Evolutionary conservation across 768 basidiomycete genomes (phyloP), one percentile per base, ranked within the genome.

Genomic region (Sistotremastrum niveocremeum): DNA sequence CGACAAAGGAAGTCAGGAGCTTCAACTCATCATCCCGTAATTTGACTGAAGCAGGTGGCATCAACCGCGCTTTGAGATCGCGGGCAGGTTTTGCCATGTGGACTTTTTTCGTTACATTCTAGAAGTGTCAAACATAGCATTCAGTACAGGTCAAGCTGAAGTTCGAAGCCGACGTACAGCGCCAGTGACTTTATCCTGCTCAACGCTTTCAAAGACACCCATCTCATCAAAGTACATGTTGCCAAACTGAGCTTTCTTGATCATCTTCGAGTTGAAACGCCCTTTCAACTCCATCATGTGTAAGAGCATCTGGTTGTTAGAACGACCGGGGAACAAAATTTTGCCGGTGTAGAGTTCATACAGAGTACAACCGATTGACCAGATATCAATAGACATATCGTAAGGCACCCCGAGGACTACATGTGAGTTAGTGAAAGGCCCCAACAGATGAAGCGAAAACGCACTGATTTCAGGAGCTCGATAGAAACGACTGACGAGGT

Each of bases 261-360:
- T 84, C 79, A 89, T 79, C 64, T 89, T 90, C 52, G 77, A 72
- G 57, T 89, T 93, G 66, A 98, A 86, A 42, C 90, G 74, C 34
- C 95, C 93, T 62, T 88, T 93, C 48, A 95, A 71, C 61, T 98
- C 94, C 91, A 97, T 97, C 85, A 97, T 95, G 47, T 87, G 77
- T 46, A 90, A 70, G 12, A 98, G 69, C 94, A 98, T 98, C 57
- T 98, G 93, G 58, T 95, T 95, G 64, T 99, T 98, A 11, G 87
- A 87, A 36, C 89, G 79, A 8, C 94, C 94, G 0, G 95, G 95
- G 62, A 98, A 89, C 37, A 99, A 77, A 46, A 98, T 98, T 68
- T 95, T 97, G 61, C 89, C 90, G 2, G 90, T 91, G 65, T 90
- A 94, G 10, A 93, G 68, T 57, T 93, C 89, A 58, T 88, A 94